These are phyloP conservation scores for Elsinoe australis DNA, from an alignment of 2,329 filamentous ascomycete species.

Conservation along the genomic window DNA sequence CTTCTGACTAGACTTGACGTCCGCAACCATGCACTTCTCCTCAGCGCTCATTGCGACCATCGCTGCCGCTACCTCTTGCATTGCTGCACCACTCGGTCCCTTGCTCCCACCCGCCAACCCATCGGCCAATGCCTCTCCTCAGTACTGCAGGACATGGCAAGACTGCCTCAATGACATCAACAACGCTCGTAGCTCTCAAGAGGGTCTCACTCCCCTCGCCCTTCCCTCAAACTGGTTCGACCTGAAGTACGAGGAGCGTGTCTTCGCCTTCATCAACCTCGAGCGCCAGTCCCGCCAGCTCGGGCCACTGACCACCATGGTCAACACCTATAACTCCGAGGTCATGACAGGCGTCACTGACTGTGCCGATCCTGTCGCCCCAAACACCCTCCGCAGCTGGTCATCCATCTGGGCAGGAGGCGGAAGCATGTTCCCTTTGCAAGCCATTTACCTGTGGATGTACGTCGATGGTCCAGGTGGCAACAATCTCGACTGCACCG, in stretches of 20 bases:
- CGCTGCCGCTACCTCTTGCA: conserved; percentile 9
- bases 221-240: conserved; percentile 8
- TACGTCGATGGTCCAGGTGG: conserved; percentile 10
- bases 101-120: conserved; percentile 8
- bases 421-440: conserved; percentile 4
- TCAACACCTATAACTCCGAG: conserved; percentile 10
- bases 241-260: neutral
- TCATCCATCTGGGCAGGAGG: conserved; percentile 10
- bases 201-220: conserved; percentile 7
- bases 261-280: conserved; percentile 14
- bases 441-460: conserved; percentile 10
- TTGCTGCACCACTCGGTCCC: conserved; percentile 9
- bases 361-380: conserved; percentile 8
- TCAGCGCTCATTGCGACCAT: conserved; percentile 10
- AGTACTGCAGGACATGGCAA: conserved; percentile 13
- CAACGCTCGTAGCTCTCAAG: conserved; percentile 6
- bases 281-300: conserved; percentile 5
- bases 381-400: conserved; percentile 4
- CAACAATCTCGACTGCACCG: conserved; percentile 12
- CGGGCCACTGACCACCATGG: conserved; percentile 4
- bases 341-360: conserved; percentile 5
- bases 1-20: neutral
- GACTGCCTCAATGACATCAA: conserved; percentile 9
- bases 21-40: conserved; percentile 9
- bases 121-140: conserved; percentile 7